Percentiles rank a stretch among this genome's conserved stretches.
phyloP scores from a whole-genome alignment of 371 early-diverging fungal genomes.

The Actinomucor elegans region DNA sequence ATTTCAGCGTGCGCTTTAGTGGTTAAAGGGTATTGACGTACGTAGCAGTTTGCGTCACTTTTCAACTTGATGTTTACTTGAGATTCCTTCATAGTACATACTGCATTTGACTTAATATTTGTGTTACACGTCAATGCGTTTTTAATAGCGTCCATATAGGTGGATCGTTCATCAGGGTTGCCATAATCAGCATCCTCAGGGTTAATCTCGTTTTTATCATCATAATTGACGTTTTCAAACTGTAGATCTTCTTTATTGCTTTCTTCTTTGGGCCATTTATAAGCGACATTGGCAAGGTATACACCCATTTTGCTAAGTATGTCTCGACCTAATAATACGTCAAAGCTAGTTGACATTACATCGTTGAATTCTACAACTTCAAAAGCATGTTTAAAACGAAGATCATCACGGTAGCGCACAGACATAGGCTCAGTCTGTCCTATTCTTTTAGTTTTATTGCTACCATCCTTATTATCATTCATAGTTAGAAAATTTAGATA shows the following conservation, averaged over 20 bases:
- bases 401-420: not conserved
- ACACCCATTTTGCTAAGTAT: not conserved
- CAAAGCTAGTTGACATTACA: not conserved
- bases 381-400: not conserved
- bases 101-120: not conserved
- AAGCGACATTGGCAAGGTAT: not conserved
- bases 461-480: not conserved
- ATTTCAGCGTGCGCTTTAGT: not conserved
- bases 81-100: not conserved
- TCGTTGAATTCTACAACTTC: slow-evolving; percentile 14
- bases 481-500: slow-evolving; percentile 3
- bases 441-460: not conserved
- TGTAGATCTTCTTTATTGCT: not conserved
- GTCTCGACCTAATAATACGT: slow-evolving; percentile 3
- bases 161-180: not conserved
- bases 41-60: not conserved
- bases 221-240: slow-evolving; percentile 7
- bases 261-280: slow-evolving; percentile 10
- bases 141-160: not conserved
- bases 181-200: slow-evolving; percentile 9
- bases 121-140: not conserved
- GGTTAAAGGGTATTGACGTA: not conserved
- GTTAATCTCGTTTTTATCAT: not conserved
- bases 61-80: not conserved
- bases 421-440: not conserved